Evolutionary conservation across 805 yeast genomes (phyloP), one percentile per base, ranked within the genome.

Genomic region (Yarrowia divulgata): DNA sequence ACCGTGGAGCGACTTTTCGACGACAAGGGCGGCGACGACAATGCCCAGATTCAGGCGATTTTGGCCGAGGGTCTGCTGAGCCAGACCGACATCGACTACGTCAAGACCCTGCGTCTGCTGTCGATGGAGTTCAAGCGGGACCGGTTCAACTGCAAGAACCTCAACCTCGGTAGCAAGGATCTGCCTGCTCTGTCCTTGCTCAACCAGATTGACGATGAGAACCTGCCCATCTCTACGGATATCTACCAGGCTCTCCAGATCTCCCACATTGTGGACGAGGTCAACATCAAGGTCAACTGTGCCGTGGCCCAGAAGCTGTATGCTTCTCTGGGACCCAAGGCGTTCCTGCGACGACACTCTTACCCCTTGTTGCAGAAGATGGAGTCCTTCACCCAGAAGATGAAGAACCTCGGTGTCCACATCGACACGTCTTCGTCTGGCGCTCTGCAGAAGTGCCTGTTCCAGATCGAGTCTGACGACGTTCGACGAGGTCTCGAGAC

Each of bases 181-280:
- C 48, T 71, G 4, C 81, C 82, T 1, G 80, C 83, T 42, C 81
- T 92, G 72, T 86, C 93, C 0, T 80, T 93, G 57, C 81, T 93
- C 73, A 91, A 90, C 75, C 91, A 88, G 74, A 79, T 92, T 69
- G 98, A 93, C 77, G 97, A 93, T 75, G 97, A 93, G 74, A 87
- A 85, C 72, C 91, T 88, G 12, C 84, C 88, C 60, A 84, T 90
- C 68, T 85, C 87, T 72, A 81, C 91, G 76, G 92, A 92, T 75
- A 85, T 92, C 29, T 90, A 89, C 77, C 88, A 89, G 70, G 83
- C 49, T 8, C 52, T 54, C 8, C 62, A 50, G 34, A 66, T 66
- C 14, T 32, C 50, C 9, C 60, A 66, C 43, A 45, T 54, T 66
- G 62, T 66, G 42, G 52, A 88, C 57, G 98, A 95, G 79, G 83